Evolutionary conservation across 1,284 basidiomycete species (phyloP).

Genomic region (Pulveroboletus sp.): DNA sequence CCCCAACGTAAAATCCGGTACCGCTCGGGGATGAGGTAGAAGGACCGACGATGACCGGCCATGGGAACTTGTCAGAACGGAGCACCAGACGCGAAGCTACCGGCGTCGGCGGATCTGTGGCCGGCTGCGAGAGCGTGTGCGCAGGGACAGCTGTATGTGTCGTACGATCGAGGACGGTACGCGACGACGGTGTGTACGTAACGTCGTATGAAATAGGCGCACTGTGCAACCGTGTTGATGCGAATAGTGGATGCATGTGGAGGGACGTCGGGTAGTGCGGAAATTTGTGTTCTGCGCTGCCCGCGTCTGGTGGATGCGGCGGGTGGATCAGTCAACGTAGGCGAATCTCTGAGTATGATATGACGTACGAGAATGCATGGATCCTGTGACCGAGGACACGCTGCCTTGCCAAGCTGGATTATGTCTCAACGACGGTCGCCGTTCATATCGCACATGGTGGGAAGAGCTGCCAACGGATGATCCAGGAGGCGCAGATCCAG

Average conservation of each 20-base stretch:
- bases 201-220: conserved; percentile 66
- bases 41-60: conserved; percentile 53
- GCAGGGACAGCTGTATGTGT: conserved; percentile 56
- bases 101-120: conserved; percentile 56
- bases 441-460: conserved; percentile 33
- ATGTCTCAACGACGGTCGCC: conserved; percentile 44
- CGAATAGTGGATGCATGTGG: conserved; percentile 64
- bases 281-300: conserved; percentile 28
- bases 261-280: conserved; percentile 40
- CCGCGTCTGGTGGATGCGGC: conserved; percentile 18
- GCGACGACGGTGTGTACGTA: conserved; percentile 55
- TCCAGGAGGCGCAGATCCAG: conserved; percentile 32
- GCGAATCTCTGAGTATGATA: conserved; percentile 7
- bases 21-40: conserved; percentile 28
- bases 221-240: conserved; percentile 51
- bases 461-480: conserved; percentile 34
- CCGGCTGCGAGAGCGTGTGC: conserved; percentile 59
- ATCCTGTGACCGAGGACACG: conserved; percentile 36
- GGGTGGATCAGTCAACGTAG: conserved; percentile 11
- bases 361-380: conserved; percentile 33
- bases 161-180: conserved; percentile 56
- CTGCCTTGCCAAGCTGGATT: conserved; percentile 49
- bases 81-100: conserved; percentile 54
- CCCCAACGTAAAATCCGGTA: conserved; percentile 32
- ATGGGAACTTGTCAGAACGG: conserved; percentile 59